Evolutionary conservation across 2,329 filamentous ascomycete species (phyloP).

Genomic region (Stachybotrys chlorohalonatus): DNA sequence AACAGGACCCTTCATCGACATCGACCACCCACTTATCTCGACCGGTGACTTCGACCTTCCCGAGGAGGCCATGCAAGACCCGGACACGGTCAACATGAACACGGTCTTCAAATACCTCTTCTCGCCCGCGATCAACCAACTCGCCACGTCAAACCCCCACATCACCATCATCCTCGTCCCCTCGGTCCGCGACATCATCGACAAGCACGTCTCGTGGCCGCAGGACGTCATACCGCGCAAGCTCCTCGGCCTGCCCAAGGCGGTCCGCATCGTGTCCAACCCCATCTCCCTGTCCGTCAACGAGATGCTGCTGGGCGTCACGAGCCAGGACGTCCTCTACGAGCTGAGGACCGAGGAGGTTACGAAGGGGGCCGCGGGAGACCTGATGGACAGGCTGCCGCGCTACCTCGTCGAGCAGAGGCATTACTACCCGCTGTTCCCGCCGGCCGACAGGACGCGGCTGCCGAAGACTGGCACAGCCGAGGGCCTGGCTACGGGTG

Average conservation of each 20-base stretch:
- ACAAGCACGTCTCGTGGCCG: conserved; percentile 81
- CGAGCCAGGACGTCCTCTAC: conserved; percentile 73
- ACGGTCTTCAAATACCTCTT: conserved; percentile 80
- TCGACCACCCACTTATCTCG: conserved; percentile 81
- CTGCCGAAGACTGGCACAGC: conserved; percentile 56
- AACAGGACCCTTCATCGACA: conserved; percentile 80
- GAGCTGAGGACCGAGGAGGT: conserved; percentile 72
- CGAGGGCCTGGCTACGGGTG: conserved; percentile 56
- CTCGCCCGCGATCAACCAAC: conserved; percentile 60
- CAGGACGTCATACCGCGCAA: conserved; percentile 53
- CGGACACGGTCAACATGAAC: conserved; percentile 69
- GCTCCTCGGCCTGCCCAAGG: conserved; percentile 70
- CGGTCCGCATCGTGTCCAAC: conserved; percentile 73
- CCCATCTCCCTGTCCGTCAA: conserved; percentile 86
- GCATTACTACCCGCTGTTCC: conserved; percentile 85
- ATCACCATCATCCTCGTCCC: conserved; percentile 78
- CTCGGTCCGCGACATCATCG: conserved; percentile 72
- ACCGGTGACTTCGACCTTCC: conserved; percentile 71
- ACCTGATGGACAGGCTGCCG: conserved; percentile 62
- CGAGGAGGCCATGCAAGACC: conserved; percentile 55
- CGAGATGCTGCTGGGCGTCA: conserved; percentile 74
- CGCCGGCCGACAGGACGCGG: conserved; percentile 60
- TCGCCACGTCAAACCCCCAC: conserved; percentile 60
- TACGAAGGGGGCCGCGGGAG: conserved; percentile 19
- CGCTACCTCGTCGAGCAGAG: conserved; percentile 79